These are phyloP conservation scores for Cicer yamashitae DNA, from an alignment of 306 rosid genomes.

Conservation along the genomic window DNA sequence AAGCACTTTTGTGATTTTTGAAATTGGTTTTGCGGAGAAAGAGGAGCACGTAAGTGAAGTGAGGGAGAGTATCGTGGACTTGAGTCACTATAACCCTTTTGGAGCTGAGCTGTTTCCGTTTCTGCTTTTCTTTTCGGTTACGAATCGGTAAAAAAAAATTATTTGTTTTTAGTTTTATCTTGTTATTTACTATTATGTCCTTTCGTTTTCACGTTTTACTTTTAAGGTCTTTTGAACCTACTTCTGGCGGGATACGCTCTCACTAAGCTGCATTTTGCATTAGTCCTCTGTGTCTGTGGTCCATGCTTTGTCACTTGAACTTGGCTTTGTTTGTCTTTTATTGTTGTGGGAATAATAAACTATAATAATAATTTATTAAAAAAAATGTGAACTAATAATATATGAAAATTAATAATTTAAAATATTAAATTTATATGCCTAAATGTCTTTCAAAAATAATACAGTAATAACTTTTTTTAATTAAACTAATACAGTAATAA, in stretches of 20 bases:
- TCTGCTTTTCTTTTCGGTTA: background rate
- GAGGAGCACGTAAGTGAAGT: slow-evolving; percentile 37
- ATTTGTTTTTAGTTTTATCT: too few species aligned
- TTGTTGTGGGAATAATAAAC: too few species aligned
- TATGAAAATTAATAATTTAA: too few species aligned
- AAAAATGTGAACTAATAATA: too few species aligned
- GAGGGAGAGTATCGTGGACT: slow-evolving; percentile 22
- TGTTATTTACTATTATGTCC: slow-evolving; percentile 8
- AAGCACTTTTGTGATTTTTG: slow-evolving; percentile 4
- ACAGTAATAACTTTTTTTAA: too few species aligned
- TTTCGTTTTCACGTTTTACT: background rate
- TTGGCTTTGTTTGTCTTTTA: too few species aligned
- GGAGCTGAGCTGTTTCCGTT: slow-evolving; percentile 8
- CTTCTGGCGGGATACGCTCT: background rate
- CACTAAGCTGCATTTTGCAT: background rate
- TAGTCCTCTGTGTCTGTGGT: too few species aligned
- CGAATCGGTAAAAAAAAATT: background rate
- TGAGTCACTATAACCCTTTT: background rate
- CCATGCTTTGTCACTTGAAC: too few species aligned
- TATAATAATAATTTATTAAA: too few species aligned
- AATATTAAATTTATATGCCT: too few species aligned
- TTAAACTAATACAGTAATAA: too few species aligned
- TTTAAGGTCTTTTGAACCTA: slow-evolving; percentile 7
- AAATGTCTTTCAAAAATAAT: too few species aligned
- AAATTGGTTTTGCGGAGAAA: slow-evolving; percentile 21